These are phyloP conservation scores for Epicoccum sorghinum DNA, from an alignment of 2,329 filamentous ascomycete species.

Conservation along the genomic window DNA sequence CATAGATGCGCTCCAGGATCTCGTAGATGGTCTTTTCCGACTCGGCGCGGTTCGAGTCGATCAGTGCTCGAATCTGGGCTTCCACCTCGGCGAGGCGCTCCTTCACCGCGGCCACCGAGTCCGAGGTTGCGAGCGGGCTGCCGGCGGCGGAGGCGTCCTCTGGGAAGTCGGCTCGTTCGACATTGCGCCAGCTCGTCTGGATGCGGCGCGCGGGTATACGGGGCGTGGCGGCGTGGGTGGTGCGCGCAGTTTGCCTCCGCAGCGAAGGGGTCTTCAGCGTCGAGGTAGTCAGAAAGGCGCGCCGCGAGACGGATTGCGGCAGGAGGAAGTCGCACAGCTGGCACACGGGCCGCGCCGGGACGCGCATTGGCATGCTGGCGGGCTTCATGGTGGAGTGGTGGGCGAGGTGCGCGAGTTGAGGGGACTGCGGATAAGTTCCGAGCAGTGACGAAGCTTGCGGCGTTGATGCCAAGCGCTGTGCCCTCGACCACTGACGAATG, in stretches of 20 bases:
- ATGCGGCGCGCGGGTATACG: conserved; percentile 27
- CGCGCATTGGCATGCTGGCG: conserved; percentile 33
- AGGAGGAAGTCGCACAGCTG: conserved; percentile 43
- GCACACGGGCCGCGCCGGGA: conserved; percentile 38
- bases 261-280: conserved; percentile 33
- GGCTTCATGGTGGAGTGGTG: conserved; percentile 37
- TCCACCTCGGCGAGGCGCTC: conserved; percentile 33
- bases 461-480: conserved; percentile 8
- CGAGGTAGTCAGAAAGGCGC: conserved; percentile 34
- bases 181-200: conserved; percentile 23
- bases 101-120: conserved; percentile 29
- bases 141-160: conserved; percentile 10
- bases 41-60: conserved; percentile 37
- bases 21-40: conserved; percentile 27
- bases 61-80: conserved; percentile 32
- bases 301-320: conserved; percentile 37
- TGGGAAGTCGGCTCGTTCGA: conserved; percentile 19
- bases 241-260: conserved; percentile 29
- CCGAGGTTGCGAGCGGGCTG: conserved; percentile 22
- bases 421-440: neutral
- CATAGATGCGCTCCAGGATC: conserved; percentile 30
- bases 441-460: conserved; percentile 11
- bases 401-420: neutral
- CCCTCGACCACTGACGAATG: conserved; percentile 4
- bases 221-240: conserved; percentile 22